phyloP scores from a whole-genome alignment of 2,329 filamentous ascomycete genomes.

The Arthrobotrys entomopaga region DNA sequence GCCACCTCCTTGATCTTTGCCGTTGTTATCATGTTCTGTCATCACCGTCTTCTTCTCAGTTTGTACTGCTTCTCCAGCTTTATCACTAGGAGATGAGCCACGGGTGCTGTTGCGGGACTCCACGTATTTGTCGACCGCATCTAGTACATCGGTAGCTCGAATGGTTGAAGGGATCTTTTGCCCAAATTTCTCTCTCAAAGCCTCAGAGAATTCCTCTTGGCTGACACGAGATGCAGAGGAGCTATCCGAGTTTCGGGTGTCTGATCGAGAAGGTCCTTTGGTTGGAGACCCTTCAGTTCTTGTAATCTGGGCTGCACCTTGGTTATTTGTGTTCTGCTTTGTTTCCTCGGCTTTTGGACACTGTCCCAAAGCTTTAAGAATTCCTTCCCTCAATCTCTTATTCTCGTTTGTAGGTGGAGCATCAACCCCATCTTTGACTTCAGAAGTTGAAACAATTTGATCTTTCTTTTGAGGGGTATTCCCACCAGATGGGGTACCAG shows the following conservation, averaged over 20 bases:
- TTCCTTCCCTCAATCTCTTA: conserved; percentile 4
- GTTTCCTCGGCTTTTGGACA: not conserved
- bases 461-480: conserved; percentile 5
- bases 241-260: conserved; percentile 43
- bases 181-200: conserved; percentile 44
- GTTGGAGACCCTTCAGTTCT: not conserved
- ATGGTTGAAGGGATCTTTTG: conserved; percentile 42
- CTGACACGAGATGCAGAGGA: conserved; percentile 46
- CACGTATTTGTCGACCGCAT: conserved; percentile 45
- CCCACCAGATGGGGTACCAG: conserved; percentile 20
- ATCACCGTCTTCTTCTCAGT: not conserved
- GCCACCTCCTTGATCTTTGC: not conserved
- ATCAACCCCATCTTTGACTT: not conserved
- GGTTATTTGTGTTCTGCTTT: not conserved
- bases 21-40: not conserved
- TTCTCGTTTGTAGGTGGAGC: not conserved
- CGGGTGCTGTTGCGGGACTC: conserved; percentile 42
- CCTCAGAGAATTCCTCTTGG: conserved; percentile 46
- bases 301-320: not conserved
- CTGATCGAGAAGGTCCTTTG: conserved; percentile 17
- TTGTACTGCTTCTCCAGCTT: not conserved
- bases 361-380: conserved; percentile 20
- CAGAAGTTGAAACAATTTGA: not conserved
- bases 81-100: conserved; percentile 26
- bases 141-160: conserved; percentile 38